These are phyloP conservation scores for Neurospora discreta DNA, from an alignment of 495 filamentous ascomycete species.

Conservation along the genomic window DNA sequence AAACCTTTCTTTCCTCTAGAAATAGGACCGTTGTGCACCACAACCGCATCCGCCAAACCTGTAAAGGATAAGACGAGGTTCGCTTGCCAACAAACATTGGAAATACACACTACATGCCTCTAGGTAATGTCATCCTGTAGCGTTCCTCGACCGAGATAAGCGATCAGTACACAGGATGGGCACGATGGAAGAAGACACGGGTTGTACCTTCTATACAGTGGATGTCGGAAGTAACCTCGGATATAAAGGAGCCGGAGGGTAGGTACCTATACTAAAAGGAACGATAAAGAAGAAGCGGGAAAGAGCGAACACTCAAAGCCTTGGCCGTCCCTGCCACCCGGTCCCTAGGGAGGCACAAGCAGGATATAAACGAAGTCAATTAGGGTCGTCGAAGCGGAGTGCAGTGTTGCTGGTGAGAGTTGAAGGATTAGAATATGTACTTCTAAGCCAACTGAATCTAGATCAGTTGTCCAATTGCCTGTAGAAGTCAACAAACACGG, in stretches of 20 bases:
- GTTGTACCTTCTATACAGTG: not conserved
- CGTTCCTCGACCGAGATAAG: not conserved
- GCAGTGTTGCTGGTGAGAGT: not conserved
- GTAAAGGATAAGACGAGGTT: too few species aligned
- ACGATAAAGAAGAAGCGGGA: not conserved
- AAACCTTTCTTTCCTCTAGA: too few species aligned
- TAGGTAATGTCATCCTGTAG: too few species aligned
- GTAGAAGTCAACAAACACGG: not conserved
- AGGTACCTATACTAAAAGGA: not conserved
- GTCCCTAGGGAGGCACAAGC: not conserved
- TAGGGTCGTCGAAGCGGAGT: not conserved
- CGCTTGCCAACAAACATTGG: too few species aligned
- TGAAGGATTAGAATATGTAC: not conserved
- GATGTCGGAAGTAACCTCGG: not conserved
- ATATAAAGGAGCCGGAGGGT: not conserved
- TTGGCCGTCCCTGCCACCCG: not conserved
- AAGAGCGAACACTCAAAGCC: not conserved
- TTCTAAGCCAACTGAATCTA: not conserved
- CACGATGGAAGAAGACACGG: not conserved
- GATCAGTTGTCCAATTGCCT: not conserved
- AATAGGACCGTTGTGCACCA: too few species aligned
- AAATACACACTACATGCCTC: too few species aligned
- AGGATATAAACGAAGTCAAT: not conserved
- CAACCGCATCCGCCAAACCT: too few species aligned
- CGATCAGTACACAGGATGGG: not conserved